Percentiles rank a stretch among this genome's conserved stretches.
Conservation (phyloP, 257 asterid species). For the Oldenlandia corymbosa region DNA sequence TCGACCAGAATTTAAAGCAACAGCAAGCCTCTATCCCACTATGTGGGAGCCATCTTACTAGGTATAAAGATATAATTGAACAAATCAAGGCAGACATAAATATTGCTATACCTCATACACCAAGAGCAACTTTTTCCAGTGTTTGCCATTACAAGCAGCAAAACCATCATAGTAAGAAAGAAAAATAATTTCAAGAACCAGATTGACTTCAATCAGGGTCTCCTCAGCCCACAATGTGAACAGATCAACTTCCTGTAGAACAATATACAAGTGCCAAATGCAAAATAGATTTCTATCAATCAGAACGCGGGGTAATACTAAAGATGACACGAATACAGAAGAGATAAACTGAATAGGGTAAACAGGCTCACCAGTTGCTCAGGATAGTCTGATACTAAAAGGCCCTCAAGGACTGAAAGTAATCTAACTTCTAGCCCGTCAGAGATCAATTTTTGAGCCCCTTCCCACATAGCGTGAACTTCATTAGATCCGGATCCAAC, state of each 20-base stretch:
- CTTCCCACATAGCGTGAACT: constrained; percentile 45
- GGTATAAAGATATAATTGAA: too few relatives aligned
- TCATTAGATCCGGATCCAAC: constrained; percentile 43
- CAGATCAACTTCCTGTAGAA: constrained; percentile 68
- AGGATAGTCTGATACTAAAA: constrained; percentile 58
- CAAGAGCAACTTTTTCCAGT: constrained; percentile 70
- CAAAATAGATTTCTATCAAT: constrained; percentile 10
- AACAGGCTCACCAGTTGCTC: constrained; percentile 68
- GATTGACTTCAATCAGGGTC: constrained; percentile 71
- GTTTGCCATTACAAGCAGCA: constrained; percentile 55
- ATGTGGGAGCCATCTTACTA: too few relatives aligned
- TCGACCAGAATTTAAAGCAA: constrained; percentile 14
- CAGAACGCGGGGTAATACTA: not conserved
- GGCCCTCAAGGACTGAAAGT: constrained; percentile 59
- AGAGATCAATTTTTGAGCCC: constrained; percentile 62
- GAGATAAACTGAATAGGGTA: constrained; percentile 8
- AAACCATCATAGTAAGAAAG: constrained; percentile 75
- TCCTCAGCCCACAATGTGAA: constrained; percentile 90
- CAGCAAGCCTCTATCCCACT: not conserved
- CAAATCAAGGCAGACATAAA: not conserved
- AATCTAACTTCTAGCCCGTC: constrained; percentile 63
- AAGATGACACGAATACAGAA: constrained; percentile 4
- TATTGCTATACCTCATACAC: constrained; percentile 67
- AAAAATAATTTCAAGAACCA: constrained; percentile 79
- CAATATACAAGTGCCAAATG: constrained; percentile 4